These are phyloP conservation scores for Trichoderma endophyticum DNA, from an alignment of 2,329 filamentous ascomycete genomes.

Conservation along the genomic window DNA sequence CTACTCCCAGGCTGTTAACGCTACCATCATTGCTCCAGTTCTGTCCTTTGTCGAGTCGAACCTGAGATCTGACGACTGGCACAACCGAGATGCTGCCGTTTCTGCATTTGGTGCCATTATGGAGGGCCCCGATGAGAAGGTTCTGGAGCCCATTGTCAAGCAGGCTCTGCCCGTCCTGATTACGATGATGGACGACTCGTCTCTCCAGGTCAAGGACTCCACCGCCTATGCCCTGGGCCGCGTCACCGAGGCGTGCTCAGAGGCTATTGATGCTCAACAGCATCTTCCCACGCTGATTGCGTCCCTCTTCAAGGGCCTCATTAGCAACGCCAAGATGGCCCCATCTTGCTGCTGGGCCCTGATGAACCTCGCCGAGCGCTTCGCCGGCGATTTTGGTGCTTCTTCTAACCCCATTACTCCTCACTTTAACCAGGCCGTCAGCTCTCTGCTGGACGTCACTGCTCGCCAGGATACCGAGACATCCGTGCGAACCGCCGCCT, in stretches of 20 bases:
- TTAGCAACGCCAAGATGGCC: constrained; percentile 93
- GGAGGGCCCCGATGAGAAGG: constrained; percentile 93
- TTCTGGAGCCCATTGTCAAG: constrained; percentile 90
- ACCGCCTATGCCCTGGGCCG: constrained; percentile 93
- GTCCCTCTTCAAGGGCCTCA: constrained; percentile 84
- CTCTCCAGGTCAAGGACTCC: constrained; percentile 90
- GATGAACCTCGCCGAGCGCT: constrained; percentile 96
- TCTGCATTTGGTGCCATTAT: constrained; percentile 98
- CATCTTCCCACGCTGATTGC: constrained; percentile 84
- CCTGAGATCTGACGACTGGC: constrained; percentile 89
- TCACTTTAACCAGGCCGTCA: constrained; percentile 90
- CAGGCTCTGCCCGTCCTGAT: constrained; percentile 91
- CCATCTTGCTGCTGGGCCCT: constrained; percentile 98
- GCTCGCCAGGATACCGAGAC: constrained; percentile 80
- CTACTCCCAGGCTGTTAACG: constrained; percentile 87
- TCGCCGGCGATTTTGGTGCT: constrained; percentile 80
- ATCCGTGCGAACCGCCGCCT: constrained; percentile 87
- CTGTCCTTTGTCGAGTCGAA: constrained; percentile 89
- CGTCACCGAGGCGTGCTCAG: constrained; percentile 89
- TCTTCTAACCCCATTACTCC: constrained; percentile 77
- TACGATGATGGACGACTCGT: constrained; percentile 83
- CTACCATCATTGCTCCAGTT: constrained; percentile 79
- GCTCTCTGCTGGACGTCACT: constrained; percentile 80
- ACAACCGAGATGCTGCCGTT: constrained; percentile 88
- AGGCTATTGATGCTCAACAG: constrained; percentile 79